phyloP scores from a whole-genome alignment of 352 stramenopile genomes.

The Blastocystis sp. region DNA sequence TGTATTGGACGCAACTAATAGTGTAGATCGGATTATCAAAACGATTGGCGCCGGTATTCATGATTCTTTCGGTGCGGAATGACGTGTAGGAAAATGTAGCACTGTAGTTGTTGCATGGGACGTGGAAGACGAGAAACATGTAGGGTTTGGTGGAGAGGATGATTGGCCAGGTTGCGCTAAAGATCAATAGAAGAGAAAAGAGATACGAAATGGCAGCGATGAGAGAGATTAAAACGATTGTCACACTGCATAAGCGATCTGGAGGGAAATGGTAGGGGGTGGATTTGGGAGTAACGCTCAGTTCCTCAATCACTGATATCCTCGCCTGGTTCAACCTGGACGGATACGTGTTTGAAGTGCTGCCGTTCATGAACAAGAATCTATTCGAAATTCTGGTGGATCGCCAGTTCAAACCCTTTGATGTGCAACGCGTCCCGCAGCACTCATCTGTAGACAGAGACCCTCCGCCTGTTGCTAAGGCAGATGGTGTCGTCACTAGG shows the following conservation, averaged over 20 bases:
- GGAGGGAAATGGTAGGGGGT: slow-evolving; percentile 50
- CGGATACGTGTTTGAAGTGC: slow-evolving; percentile 67
- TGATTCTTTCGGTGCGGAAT: not conserved
- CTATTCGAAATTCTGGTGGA: slow-evolving; percentile 68
- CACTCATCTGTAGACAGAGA: slow-evolving; percentile 30
- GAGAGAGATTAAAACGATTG: slow-evolving; percentile 69
- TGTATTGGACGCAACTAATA: not conserved
- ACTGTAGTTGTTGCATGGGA: slow-evolving; percentile 68
- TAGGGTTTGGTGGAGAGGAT: not conserved
- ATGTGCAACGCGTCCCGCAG: not conserved
- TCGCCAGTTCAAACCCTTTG: slow-evolving; percentile 56
- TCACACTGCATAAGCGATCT: slow-evolving; percentile 65
- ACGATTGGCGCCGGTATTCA: slow-evolving; percentile 60
- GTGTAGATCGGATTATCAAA: slow-evolving; percentile 48
- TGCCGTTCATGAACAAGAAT: slow-evolving; percentile 70
- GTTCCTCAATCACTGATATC: slow-evolving; percentile 64
- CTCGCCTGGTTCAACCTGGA: slow-evolving; percentile 69
- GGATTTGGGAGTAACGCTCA: not conserved
- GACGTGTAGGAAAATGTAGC: slow-evolving; percentile 69
- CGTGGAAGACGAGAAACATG: slow-evolving; percentile 52
- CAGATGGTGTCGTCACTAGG: slow-evolving; percentile 55
- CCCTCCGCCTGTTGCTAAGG: slow-evolving; percentile 47
- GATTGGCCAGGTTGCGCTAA: slow-evolving; percentile 47
- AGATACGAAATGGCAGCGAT: slow-evolving; percentile 69
- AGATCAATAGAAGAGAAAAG: slow-evolving; percentile 67